Conservation (phyloP, 2,329 filamentous ascomycete species). For the Paraconiothyrium brasiliense region DNA sequence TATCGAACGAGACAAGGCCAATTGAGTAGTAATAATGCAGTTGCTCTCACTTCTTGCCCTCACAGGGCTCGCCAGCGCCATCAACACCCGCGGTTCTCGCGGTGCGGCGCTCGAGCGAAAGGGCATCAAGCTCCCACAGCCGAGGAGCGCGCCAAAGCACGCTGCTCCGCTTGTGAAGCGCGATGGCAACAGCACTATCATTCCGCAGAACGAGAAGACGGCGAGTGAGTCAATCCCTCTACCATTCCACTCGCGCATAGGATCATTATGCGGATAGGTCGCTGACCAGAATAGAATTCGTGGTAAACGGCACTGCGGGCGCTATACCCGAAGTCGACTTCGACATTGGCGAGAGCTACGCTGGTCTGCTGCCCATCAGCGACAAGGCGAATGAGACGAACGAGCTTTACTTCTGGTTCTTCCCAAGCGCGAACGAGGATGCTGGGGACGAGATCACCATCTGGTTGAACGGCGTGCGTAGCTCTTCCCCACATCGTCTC, state of each 20-base stretch:
- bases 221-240: conserved; percentile 33
- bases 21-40: conserved; percentile 34
- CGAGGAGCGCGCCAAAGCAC: conserved; percentile 33
- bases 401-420: conserved; percentile 66
- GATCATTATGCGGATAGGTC: not conserved
- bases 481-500: conserved; percentile 39
- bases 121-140: conserved; percentile 33
- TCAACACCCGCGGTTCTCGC: conserved; percentile 39
- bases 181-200: conserved; percentile 33
- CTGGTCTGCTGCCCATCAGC: conserved; percentile 62
- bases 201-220: conserved; percentile 55
- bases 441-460: conserved; percentile 61
- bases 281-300: conserved; percentile 36
- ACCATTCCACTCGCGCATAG: not conserved
- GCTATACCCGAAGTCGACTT: conserved; percentile 60
- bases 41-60: conserved; percentile 44
- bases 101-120: conserved; percentile 39
- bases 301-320: conserved; percentile 49
- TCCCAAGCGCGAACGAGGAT: conserved; percentile 60
- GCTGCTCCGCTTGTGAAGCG: conserved; percentile 35
- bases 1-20: not conserved
- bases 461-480: conserved; percentile 53
- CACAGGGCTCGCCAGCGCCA: conserved; percentile 36
- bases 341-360: conserved; percentile 56
- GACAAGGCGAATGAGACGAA: conserved; percentile 57